Evolutionary conservation across 495 filamentous ascomycete genomes (phyloP).

Genomic region (Aspergillus heteromorphus): DNA sequence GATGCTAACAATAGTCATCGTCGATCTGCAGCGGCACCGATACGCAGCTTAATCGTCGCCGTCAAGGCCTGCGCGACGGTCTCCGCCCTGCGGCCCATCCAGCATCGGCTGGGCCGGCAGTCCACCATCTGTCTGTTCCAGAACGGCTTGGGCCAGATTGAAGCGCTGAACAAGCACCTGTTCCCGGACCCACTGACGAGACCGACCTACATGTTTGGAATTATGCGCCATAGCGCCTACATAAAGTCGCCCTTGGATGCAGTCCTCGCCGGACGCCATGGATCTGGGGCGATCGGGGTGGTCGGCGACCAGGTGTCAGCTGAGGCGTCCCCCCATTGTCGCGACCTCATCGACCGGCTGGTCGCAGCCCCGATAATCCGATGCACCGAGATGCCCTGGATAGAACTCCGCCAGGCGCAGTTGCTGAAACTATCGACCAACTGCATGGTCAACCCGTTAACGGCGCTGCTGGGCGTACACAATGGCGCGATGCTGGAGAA

Average conservation of each 20-base stretch:
- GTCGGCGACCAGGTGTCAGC: not conserved
- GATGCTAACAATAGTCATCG: not conserved
- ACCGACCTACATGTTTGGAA: constrained; percentile 20
- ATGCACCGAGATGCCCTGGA: constrained; percentile 24
- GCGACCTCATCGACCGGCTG: constrained; percentile 25
- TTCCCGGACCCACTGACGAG: constrained; percentile 12
- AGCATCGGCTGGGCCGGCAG: constrained; percentile 18
- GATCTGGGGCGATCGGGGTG: constrained; percentile 11
- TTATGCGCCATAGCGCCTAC: constrained; percentile 21
- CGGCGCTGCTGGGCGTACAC: constrained; percentile 57
- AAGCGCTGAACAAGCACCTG: constrained; percentile 15
- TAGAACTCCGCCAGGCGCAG: constrained; percentile 41
- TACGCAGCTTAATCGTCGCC: constrained; percentile 20
- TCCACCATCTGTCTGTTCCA: constrained; percentile 22
- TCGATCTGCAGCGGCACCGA: constrained; percentile 1
- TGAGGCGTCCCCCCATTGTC: not conserved
- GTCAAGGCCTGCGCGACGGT: constrained; percentile 22
- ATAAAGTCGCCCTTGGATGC: constrained; percentile 16
- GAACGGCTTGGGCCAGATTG: constrained; percentile 22
- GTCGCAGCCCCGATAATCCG: constrained; percentile 24
- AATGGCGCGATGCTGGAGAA: constrained; percentile 61
- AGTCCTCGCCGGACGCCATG: constrained; percentile 17
- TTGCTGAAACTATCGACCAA: constrained; percentile 71
- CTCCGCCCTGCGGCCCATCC: constrained; percentile 16
- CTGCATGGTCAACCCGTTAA: constrained; percentile 68